Evolutionary conservation across 2,329 filamentous ascomycete species (phyloP), one percentile per base, ranked within the genome.

Genomic region (Claviceps arundinis): DNA sequence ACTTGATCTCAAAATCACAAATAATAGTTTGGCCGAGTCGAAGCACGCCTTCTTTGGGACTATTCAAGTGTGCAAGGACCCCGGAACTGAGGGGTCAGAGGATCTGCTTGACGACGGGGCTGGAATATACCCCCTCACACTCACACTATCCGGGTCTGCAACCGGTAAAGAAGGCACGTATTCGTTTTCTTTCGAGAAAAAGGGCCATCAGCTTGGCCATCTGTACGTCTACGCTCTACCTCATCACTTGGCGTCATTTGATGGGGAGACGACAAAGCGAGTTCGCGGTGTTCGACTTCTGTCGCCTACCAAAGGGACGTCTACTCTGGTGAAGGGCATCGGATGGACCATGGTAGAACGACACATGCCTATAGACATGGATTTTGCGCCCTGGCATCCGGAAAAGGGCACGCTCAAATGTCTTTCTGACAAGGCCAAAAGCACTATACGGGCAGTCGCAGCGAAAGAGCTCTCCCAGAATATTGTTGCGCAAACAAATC

Each of bases 211-310:
- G 16, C 66, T 70, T 6, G 71, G 78, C 16, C 77, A 73, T 54
- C 72, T 95, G 22, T 73, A 93, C 56, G 93, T 95, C 83, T 96
- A 86, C 64, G 87, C 87, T 16, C 71, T 98, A 47, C 89, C 90
- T 22, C 93, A 97, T 65, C 93, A 97, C 58, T 64, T 88, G 3
- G 72, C 81, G 37, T 89, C 87, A 0, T 90, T 97, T 55, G 80
- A 88, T 57, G 59, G 66, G 1, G 67, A 67, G 1, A 81, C 77
- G 2, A 61, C 58, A 38, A 80, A 80, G 8, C 70, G 69, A 11
- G 69, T 72, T 24, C 71, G 73, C 7, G 78, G 70, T 4, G 64
- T 93, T 1, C 73, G 78, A 56, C 70, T 97, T 50, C 79, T 84
- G 52, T 91, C 89, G 0, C 85, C 89, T 0, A 95, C 89, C 19